Conservation (phyloP, 1,284 basidiomycete genomes). For the Taiwanofungus camphoratus region DNA sequence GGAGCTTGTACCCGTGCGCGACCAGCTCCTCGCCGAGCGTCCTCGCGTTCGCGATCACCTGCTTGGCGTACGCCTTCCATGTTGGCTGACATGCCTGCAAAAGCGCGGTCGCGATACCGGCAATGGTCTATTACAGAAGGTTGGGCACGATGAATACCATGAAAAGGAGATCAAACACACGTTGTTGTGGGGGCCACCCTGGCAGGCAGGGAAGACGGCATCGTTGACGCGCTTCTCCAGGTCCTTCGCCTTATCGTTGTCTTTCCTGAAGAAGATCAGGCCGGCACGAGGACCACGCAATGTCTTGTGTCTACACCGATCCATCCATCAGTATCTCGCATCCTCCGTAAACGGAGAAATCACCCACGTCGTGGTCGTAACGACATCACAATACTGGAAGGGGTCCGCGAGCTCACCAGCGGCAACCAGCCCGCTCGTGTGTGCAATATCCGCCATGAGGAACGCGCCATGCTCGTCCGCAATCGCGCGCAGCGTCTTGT, state of each 20-base stretch:
- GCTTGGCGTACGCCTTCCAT: constrained; percentile 92
- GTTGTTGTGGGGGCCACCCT: constrained; percentile 99
- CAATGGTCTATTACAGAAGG: constrained; percentile 70
- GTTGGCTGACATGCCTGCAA: constrained; percentile 89
- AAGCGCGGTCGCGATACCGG: constrained; percentile 92
- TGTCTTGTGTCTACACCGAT: constrained; percentile 81
- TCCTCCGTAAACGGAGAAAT: neutral
- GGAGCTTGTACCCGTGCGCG: constrained; percentile 87
- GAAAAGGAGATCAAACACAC: constrained; percentile 35
- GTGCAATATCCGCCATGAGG: constrained; percentile 95
- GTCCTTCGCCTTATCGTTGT: constrained; percentile 71
- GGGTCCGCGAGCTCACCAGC: constrained; percentile 91
- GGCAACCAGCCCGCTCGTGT: constrained; percentile 94
- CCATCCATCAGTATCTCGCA: neutral
- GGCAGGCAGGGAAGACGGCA: constrained; percentile 99
- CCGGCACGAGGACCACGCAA: constrained; percentile 98
- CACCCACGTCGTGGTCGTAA: constrained; percentile 87
- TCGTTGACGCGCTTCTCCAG: constrained; percentile 97
- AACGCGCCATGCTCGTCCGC: constrained; percentile 89
- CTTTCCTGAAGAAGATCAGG: constrained; percentile 98
- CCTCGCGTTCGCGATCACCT: constrained; percentile 86
- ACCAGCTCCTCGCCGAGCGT: constrained; percentile 72
- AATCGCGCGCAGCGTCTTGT: constrained; percentile 75
- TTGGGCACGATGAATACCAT: neutral
- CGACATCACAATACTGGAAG: constrained; percentile 96